Base-by-base conservation (phyloP, 371 early-diverging fungal genomes). In the Mucor ambiguus region DNA sequence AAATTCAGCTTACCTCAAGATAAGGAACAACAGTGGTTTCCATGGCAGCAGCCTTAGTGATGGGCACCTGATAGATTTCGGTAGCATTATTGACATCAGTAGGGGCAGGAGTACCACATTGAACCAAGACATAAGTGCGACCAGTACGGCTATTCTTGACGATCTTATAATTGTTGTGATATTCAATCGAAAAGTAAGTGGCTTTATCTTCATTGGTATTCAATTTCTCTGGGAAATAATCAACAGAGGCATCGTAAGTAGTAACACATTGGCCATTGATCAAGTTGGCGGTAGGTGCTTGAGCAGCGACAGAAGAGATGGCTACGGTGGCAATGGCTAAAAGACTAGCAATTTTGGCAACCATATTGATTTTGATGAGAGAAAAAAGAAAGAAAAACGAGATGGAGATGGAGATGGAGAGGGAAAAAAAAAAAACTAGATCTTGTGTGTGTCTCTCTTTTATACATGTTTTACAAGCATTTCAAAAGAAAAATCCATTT, bases 61-160 rank as follows among this genome's bases (percentile, higher is more conserved):
- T 85, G 10, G 93, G 91, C 16, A 92, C 74, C 3, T 73, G 43
- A 55, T 90, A 78, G 10, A 85, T 62, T 60, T 85, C 77, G 29
- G 86, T 84, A 30, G 70, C 80, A 59, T 80, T 81, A 63, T 81
- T 73, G 52, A 87, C 72, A 33, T 71, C 68, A 26, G 77, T 20
- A 8, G 92, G 91, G 43, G 67, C 59, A 38, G 82, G 78, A 30
- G 92, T 82, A 59, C 92, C 90, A 71, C 93, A 90, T 76, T 90
- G 91, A 69, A 88, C 87, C 64, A 93, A 83, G 18, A 84, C 78
- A 55, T 85, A 89, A 10, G 77, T 74, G 10, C 69, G 49, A 49
- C 73, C 70, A 29, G 76, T 84, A 60, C 80, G 69, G 57, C 69
- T 78, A 61, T 85, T 82, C 41, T 75, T 77, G 22, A 90, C 66